Evolutionary conservation across 202 grass and related monocot species (phyloP).

Genomic region (Digitaria exilis): DNA sequence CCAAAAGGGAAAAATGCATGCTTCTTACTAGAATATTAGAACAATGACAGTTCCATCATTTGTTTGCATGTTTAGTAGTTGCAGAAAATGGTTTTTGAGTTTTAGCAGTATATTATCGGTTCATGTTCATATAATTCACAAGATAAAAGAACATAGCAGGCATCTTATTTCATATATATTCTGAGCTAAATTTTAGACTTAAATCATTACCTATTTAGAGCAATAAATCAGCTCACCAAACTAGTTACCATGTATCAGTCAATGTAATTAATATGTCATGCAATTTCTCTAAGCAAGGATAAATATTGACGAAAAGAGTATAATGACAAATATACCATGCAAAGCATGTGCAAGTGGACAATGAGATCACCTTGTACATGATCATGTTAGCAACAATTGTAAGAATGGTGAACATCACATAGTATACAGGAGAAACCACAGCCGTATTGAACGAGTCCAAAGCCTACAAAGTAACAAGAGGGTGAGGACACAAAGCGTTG

Average conservation of each 20-base stretch:
- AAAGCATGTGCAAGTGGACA: conserved; percentile 12
- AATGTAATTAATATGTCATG: not conserved
- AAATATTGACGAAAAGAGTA: not conserved
- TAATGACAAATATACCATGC: conserved; percentile 3
- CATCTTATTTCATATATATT: not conserved
- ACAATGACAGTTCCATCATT: not conserved
- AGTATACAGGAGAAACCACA: conserved; percentile 83
- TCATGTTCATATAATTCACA: not conserved
- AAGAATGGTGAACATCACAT: conserved; percentile 93
- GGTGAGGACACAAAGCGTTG: conserved; percentile 7
- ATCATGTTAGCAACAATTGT: conserved; percentile 92
- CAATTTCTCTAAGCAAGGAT: not conserved
- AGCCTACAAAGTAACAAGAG: conserved; percentile 53
- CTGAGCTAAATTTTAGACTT: not conserved
- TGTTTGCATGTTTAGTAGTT: not conserved
- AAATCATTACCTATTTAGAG: not conserved
- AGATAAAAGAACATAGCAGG: not conserved
- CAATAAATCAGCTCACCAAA: not conserved
- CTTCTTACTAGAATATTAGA: not conserved
- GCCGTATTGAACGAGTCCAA: conserved; percentile 82
- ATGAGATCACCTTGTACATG: conserved; percentile 80
- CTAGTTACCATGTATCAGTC: not conserved
- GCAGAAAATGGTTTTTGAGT: not conserved
- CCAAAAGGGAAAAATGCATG: not conserved
- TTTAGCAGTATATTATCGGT: not conserved